These are phyloP conservation scores for Penicillium mononematosum DNA, from an alignment of 495 filamentous ascomycete species.

Conservation along the genomic window DNA sequence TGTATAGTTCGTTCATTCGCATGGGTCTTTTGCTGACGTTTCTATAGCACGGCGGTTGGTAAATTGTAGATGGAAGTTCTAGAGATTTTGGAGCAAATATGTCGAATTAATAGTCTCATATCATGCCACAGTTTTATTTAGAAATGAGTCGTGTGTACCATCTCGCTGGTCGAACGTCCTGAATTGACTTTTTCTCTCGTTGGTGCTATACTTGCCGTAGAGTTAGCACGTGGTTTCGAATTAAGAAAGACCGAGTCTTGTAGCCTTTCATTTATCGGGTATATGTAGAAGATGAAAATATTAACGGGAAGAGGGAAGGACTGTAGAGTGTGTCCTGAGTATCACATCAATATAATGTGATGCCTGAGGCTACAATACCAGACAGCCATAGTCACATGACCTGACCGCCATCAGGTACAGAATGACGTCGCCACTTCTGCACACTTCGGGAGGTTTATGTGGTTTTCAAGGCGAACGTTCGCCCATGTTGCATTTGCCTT, in stretches of 20 bases:
- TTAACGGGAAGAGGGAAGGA: not conserved
- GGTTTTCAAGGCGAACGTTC: not conserved
- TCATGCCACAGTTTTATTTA: conserved; percentile 44
- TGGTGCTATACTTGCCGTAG: not conserved
- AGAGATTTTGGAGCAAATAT: not conserved
- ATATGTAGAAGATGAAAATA: too few species aligned
- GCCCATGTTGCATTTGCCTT: not conserved
- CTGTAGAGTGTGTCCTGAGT: not conserved
- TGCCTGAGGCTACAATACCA: not conserved
- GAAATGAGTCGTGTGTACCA: conserved; percentile 34
- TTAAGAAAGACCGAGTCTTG: too few species aligned
- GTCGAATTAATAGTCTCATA: not conserved
- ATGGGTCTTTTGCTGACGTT: not conserved
- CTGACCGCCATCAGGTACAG: conserved; percentile 14
- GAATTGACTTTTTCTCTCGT: not conserved
- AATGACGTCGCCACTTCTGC: conserved; percentile 30
- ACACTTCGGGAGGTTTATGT: conserved; percentile 1
- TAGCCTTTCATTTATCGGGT: too few species aligned
- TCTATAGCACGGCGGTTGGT: not conserved
- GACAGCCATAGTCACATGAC: conserved; percentile 3
- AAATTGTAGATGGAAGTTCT: not conserved
- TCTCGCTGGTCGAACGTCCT: not conserved
- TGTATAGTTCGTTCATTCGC: not conserved
- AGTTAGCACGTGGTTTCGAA: not conserved
- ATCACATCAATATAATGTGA: not conserved